Percentiles rank a stretch among this genome's conserved stretches.
These are phyloP conservation scores for Sistotremastrum niveocremeum DNA, from an alignment of 768 basidiomycete species.

Conservation along the genomic window DNA sequence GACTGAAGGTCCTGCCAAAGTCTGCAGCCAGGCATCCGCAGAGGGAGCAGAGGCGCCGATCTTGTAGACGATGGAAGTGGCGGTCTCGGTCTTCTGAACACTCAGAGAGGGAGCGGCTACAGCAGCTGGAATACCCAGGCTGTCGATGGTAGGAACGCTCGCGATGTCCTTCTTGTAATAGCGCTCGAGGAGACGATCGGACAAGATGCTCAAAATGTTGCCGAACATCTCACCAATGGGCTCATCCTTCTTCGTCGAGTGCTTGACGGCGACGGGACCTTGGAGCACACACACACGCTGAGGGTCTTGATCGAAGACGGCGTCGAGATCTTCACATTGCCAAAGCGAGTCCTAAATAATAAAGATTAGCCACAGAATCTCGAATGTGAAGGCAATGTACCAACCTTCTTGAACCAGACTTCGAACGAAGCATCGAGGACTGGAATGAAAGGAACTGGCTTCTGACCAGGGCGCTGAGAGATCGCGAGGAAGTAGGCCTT, in stretches of 20 bases:
- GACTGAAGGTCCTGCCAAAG: slow-evolving; percentile 67
- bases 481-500: slow-evolving; percentile 94
- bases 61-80: slow-evolving; percentile 33
- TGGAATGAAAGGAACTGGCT: slow-evolving; percentile 96
- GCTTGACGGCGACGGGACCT: slow-evolving; percentile 89
- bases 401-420: slow-evolving; percentile 99
- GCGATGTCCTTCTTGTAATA: slow-evolving; percentile 65
- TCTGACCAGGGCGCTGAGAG: slow-evolving; percentile 90
- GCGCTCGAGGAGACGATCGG: slow-evolving; percentile 62
- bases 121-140: slow-evolving; percentile 47
- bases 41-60: slow-evolving; percentile 45
- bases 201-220: slow-evolving; percentile 67
- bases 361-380: slow-evolving; percentile 6
- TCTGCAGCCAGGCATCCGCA: slow-evolving; percentile 64
- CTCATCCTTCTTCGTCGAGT: slow-evolving; percentile 79
- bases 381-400: not conserved
- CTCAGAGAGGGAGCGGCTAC: too few relatives aligned
- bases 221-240: slow-evolving; percentile 88
- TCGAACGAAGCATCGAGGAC: slow-evolving; percentile 87
- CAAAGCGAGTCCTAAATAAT: slow-evolving; percentile 76
- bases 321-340: slow-evolving; percentile 97
- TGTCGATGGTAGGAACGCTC: slow-evolving; percentile 71
- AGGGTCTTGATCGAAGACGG: slow-evolving; percentile 97
- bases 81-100: slow-evolving; percentile 26
- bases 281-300: slow-evolving; percentile 96